Conservation (phyloP, 805 yeast genomes). For the Jamesozyma lodderae region DNA sequence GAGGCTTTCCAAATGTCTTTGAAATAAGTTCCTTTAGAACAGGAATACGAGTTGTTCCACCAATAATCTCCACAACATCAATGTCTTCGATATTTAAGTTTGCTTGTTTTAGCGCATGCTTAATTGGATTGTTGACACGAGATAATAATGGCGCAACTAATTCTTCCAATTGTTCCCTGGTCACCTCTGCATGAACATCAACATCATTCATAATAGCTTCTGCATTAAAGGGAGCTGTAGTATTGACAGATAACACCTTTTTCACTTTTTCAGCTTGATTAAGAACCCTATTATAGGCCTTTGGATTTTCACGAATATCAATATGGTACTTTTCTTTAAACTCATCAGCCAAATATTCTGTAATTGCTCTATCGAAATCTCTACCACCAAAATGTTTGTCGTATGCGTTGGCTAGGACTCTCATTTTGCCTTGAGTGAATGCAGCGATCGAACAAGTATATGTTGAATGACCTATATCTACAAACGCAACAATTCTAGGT, state of each 20-base stretch:
- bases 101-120: slow-evolving; percentile 72
- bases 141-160: slow-evolving; percentile 71
- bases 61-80: slow-evolving; percentile 87
- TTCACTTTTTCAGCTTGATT: slow-evolving; percentile 86
- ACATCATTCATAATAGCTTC: slow-evolving; percentile 96
- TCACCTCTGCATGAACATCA: slow-evolving; percentile 80
- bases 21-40: slow-evolving; percentile 70
- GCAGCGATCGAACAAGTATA: slow-evolving; percentile 83
- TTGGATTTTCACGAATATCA: slow-evolving; percentile 81
- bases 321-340: slow-evolving; percentile 87
- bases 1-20: slow-evolving; percentile 69
- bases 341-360: slow-evolving; percentile 87
- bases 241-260: slow-evolving; percentile 92
- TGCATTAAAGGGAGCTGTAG: slow-evolving; percentile 84
- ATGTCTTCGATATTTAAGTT: slow-evolving; percentile 50
- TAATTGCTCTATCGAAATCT: slow-evolving; percentile 84
- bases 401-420: slow-evolving; percentile 79
- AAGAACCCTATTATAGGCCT: slow-evolving; percentile 87
- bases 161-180: slow-evolving; percentile 88
- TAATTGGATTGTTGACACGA: slow-evolving; percentile 67
- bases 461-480: slow-evolving; percentile 94
- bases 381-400: slow-evolving; percentile 98
- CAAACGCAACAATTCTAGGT: slow-evolving; percentile 80
- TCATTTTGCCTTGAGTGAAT: slow-evolving; percentile 90
- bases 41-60: slow-evolving; percentile 98